Base-by-base conservation (phyloP, 352 stramenopile genomes). In the Globisporangium splendens region DNA sequence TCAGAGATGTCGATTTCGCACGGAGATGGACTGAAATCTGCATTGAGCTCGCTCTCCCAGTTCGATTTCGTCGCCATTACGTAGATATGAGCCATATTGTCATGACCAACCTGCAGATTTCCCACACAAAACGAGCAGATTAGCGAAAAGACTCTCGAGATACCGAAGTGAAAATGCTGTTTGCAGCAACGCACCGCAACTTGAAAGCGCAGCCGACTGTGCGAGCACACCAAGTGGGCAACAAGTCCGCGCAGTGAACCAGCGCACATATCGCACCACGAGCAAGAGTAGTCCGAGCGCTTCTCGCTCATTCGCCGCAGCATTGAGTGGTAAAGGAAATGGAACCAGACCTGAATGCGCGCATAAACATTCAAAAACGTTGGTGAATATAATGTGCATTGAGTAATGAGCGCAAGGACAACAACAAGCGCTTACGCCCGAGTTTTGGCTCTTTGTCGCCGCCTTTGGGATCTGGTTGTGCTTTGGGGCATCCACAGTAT, bases 51-150 rank as follows among this genome's bases (percentile, higher is more conserved):
- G 5, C 38, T 59, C 12, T 62, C 49, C 8, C 70, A 66, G 22
- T 63, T 54, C 20, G 65, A 50, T 35, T 77, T 69, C 43, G 72
- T 68, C 1, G 74, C 66, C 76, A 88, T 91, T 42, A 93, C 81
- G 60, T 90, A 93, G 55, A 93, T 91, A 56, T 94, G 81, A 41
- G 85, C 83, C 41, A 89, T 79, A 48, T 88, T 87, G 42, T 94
- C 82, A 46, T 91, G 78, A 0, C 80, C 83, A 54, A 89, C 74
- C 79, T 89, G 52, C 13, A n/a, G 8, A 47, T 15, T 46, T 20
- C 35, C 28, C 13, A 14, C 44, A 28, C 12, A 17, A 59, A 43
- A 20, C 28, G 28, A 35, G 10, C 28, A 35, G 28, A 8, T 35
- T 10, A 35, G 28, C 28, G 28, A 8, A 35, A 35, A 0, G 10